Evolutionary conservation across 139 green algal genomes (phyloP).

Genomic region (Coccomyxa sp.): DNA sequence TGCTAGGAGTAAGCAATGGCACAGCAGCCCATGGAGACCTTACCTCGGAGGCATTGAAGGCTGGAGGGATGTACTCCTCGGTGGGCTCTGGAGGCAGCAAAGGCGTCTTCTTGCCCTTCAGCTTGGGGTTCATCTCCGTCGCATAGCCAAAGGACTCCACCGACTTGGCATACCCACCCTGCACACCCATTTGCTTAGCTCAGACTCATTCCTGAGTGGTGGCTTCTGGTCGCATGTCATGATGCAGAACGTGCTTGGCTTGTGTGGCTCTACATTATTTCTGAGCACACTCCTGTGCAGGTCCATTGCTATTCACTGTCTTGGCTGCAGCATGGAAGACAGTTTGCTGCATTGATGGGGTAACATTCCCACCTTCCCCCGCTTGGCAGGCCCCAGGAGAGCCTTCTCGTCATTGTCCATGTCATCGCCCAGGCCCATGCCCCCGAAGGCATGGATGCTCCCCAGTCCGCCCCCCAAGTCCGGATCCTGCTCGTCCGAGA

Average conservation of each 20-base stretch:
- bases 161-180: background rate
- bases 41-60: constrained; percentile 17
- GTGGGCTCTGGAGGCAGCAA: background rate
- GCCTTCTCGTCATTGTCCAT: background rate
- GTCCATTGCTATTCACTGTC: background rate
- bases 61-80: constrained; percentile 9
- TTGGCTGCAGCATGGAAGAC: background rate
- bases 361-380: background rate
- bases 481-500: background rate
- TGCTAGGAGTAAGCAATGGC: no score
- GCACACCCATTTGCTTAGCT: background rate
- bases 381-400: background rate
- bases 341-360: background rate
- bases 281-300: background rate
- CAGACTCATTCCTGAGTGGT: no score
- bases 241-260: background rate
- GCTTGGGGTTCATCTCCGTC: constrained; percentile 16
- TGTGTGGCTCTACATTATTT: background rate
- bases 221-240: no score
- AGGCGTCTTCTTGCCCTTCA: constrained; percentile 8
- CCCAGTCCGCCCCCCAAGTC: background rate
- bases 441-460: background rate
- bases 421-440: background rate
- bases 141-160: background rate
- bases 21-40: no score